Base-by-base conservation (phyloP, 78 protist genomes). In the Dictyostelium citrinum region DNA sequence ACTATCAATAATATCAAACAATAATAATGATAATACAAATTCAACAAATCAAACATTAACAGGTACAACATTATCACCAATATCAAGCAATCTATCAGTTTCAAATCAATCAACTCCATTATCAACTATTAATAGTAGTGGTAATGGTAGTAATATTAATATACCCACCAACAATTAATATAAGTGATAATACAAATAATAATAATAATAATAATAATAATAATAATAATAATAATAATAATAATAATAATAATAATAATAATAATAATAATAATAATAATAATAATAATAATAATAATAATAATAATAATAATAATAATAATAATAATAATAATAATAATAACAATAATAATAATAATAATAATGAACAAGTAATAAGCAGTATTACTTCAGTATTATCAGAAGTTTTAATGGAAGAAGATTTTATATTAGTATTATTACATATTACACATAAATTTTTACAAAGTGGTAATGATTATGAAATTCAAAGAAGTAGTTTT, bases 391-490 rank as follows among this genome's bases (percentile, higher is more conserved):
- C 70, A 33, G 84, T 80, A 14, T 33, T 88, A 58, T 60, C 37
- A 31, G 93, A 61, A 46, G 22, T 86, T 41, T 20, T 86, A 29
- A 31, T 24, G 22, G 93, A 88, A 58, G 93, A 88, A 61, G 93
- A 88, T 46, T 88, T 88, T n/a, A 43, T 78, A 31, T 11, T 49
- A 27, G 81, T 49, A 14, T 8, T 88, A 20, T 82, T 88, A 8
- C 67, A 78, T 67, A 67, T 78, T 12, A 88, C 93, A 0, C 35
- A 45, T 29, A 81, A 82, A 58, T 88, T 72, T 64, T 14, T 88
- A 27, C 17, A 61, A 22, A 24, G 29, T 24, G 37, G 37, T 41
- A 49, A 14, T 24, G 20, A 17, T 27, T 41, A 14, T 49, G 81
- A 75, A 24, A 43, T 41, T 9, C 31, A 67, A 31, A 80, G 61